Evolutionary conservation across 176 grass and related monocot species (phyloP).

Genomic region (Juncus effusus): DNA sequence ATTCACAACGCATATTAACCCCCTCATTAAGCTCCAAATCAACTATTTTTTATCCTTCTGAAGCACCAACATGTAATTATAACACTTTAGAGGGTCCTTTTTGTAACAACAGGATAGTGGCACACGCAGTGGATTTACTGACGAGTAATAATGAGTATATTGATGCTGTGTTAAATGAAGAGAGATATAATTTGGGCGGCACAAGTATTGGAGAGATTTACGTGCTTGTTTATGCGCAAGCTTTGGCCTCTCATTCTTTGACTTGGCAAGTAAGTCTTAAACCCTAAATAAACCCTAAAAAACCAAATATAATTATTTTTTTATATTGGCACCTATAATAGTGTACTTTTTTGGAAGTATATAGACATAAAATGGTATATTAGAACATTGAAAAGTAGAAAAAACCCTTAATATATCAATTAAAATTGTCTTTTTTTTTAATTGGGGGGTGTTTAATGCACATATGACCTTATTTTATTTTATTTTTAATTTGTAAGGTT

Average conservation of each 20-base stretch:
- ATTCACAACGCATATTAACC: not conserved
- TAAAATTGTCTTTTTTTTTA: conserved; percentile 6
- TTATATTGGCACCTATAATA: no score
- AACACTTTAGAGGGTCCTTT: not conserved
- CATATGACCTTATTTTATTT: conserved; percentile 28
- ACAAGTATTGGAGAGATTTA: conserved; percentile 89
- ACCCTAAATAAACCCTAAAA: conserved; percentile 11
- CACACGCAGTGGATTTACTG: conserved; percentile 80
- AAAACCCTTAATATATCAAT: not conserved
- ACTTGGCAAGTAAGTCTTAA: conserved; percentile 88
- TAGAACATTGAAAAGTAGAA: conserved; percentile 4
- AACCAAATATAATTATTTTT: no score
- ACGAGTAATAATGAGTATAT: conserved; percentile 76
- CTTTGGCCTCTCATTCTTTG: conserved; percentile 86
- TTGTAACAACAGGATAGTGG: conserved; percentile 69
- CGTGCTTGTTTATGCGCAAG: conserved; percentile 82
- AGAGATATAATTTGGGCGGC: conserved; percentile 64
- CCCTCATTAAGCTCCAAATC: not conserved
- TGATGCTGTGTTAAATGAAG: conserved; percentile 77
- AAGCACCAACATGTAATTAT: conserved; percentile 14
- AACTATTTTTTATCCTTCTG: not conserved
- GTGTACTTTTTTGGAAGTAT: no score
- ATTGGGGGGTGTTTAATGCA: not conserved
- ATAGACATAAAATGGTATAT: not conserved
- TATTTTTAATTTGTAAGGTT: conserved; percentile 57